These are phyloP conservation scores for Pleurotus sapidus DNA, from an alignment of 768 basidiomycete species.

Conservation along the genomic window DNA sequence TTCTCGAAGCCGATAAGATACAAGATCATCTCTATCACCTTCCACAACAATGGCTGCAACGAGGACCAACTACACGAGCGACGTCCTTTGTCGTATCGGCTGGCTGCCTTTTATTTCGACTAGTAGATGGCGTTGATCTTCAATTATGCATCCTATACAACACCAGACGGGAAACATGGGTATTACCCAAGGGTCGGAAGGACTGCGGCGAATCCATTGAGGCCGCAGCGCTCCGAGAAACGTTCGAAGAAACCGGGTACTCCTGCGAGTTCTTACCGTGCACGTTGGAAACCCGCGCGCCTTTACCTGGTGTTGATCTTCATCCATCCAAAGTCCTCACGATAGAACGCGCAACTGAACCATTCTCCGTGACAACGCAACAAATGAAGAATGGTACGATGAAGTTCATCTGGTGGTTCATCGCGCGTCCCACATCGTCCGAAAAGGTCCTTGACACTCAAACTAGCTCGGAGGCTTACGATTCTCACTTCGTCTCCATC, in stretches of 20 bases:
- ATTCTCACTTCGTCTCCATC: background rate
- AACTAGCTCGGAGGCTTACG: background rate
- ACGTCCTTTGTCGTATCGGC: constrained; percentile 35
- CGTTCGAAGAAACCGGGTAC: constrained; percentile 66
- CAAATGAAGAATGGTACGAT: background rate
- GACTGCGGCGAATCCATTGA: constrained; percentile 53
- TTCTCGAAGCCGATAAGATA: background rate
- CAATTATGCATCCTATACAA: constrained; percentile 39
- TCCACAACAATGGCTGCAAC: constrained; percentile 20
- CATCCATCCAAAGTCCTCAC: constrained; percentile 19
- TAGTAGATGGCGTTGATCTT: constrained; percentile 14
- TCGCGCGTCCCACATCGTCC: background rate
- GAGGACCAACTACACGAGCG: background rate
- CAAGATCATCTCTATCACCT: constrained; percentile 26
- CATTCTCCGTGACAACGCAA: constrained; percentile 27
- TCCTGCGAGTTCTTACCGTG: constrained; percentile 46
- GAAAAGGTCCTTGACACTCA: background rate
- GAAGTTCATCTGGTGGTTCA: background rate
- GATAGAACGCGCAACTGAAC: constrained; percentile 22
- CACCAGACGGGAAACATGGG: constrained; percentile 23
- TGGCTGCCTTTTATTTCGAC: constrained; percentile 37
- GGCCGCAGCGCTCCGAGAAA: constrained; percentile 54
- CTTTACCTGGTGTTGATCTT: constrained; percentile 39
- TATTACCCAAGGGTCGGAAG: constrained; percentile 64
- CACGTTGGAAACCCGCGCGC: constrained; percentile 54